phyloP scores from a whole-genome alignment of 805 yeast species.

The Clavispora santaluciae region DNA sequence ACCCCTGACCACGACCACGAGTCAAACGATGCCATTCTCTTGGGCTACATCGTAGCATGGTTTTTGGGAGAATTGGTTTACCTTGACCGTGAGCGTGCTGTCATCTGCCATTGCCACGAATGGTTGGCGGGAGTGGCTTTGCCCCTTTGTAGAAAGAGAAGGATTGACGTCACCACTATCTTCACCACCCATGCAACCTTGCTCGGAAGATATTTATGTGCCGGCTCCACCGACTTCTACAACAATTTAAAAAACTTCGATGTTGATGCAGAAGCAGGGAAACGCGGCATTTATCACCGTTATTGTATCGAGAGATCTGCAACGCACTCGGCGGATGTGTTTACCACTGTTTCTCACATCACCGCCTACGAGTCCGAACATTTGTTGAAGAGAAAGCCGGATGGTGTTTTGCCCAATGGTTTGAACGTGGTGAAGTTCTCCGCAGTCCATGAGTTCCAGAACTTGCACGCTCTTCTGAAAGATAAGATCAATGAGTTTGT shows the following conservation, averaged over 20 bases:
- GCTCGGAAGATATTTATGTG: constrained; percentile 91
- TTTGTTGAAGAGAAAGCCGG: constrained; percentile 90
- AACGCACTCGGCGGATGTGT: constrained; percentile 92
- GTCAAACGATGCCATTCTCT: constrained; percentile 84
- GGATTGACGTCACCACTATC: constrained; percentile 89
- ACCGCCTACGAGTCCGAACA: constrained; percentile 97
- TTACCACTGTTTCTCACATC: constrained; percentile 94
- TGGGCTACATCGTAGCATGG: constrained; percentile 96
- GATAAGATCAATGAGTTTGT: constrained; percentile 91
- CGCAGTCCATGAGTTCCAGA: constrained; percentile 97
- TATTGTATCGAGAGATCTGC: constrained; percentile 97
- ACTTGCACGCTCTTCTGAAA: constrained; percentile 87
- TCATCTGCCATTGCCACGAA: constrained; percentile 92
- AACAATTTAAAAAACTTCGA: constrained; percentile 85
- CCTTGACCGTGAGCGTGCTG: constrained; percentile 80
- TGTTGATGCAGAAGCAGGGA: constrained; percentile 97
- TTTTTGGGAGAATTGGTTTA: constrained; percentile 89
- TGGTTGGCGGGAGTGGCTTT: constrained; percentile 97
- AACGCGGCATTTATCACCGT: constrained; percentile 93
- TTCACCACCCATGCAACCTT: constrained; percentile 97
- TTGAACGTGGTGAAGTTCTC: constrained; percentile 92
- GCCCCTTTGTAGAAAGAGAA: constrained; percentile 86
- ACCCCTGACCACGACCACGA: constrained; percentile 86
- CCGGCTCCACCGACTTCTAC: constrained; percentile 94
- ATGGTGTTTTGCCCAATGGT: constrained; percentile 96